A percentile compares a stretch with the other conserved stretches of the same genome.
phyloP scores from a whole-genome alignment of 164 flowering plant genomes.

The Brasenia schreberi region DNA sequence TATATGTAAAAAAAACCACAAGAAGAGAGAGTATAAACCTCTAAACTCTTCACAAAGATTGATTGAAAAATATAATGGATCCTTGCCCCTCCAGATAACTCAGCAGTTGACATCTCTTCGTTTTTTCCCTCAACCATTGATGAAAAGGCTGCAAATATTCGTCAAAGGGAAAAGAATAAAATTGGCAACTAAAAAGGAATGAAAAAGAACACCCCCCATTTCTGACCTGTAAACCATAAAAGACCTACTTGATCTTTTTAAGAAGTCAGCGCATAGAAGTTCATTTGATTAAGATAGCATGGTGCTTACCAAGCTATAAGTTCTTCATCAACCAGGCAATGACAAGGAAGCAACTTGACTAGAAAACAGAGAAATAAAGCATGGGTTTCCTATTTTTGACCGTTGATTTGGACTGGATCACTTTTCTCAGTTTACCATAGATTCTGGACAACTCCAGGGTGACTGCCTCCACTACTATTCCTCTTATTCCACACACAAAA shows the following conservation, averaged over 20 bases:
- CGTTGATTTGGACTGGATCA: too few relatives aligned
- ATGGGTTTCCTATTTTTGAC: too few relatives aligned
- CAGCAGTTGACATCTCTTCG: constrained; percentile 85
- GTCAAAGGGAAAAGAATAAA: constrained; percentile 9
- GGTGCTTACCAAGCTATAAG: neutral
- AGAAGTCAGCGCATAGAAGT: too few relatives aligned
- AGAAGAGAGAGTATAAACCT: constrained; percentile 33
- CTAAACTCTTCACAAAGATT: constrained; percentile 88
- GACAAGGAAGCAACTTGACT: neutral
- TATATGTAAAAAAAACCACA: neutral
- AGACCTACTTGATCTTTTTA: too few relatives aligned
- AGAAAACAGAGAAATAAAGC: too few relatives aligned
- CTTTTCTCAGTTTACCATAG: too few relatives aligned
- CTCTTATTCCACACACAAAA: too few relatives aligned
- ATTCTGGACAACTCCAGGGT: too few relatives aligned
- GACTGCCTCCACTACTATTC: too few relatives aligned
- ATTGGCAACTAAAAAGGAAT: neutral
- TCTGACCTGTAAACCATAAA: neutral
- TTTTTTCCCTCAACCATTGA: constrained; percentile 91
- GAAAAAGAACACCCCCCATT: neutral
- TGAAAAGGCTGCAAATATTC: constrained; percentile 51
- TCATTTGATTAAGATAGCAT: too few relatives aligned
- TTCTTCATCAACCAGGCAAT: neutral
- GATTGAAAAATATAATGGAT: constrained; percentile 87
- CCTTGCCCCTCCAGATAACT: constrained; percentile 93